Percentiles rank a stretch among this genome's conserved stretches.
Evolutionary conservation across 805 yeast species (phyloP).

Genomic region (Metschnikowia cubensis): DNA sequence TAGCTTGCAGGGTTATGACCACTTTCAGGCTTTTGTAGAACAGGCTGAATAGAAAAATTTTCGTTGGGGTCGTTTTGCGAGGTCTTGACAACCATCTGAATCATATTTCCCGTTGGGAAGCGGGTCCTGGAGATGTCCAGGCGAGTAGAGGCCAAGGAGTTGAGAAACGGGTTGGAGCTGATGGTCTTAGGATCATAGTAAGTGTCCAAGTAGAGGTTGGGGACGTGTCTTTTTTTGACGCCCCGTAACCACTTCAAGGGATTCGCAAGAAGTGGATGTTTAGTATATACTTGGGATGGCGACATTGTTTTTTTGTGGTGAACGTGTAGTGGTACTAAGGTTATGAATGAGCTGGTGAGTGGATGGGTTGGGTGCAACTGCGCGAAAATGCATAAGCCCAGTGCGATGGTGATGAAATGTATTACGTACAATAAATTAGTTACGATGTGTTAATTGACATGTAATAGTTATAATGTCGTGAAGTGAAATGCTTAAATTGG

Average conservation of each 20-base stretch:
- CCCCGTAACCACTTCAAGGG: constrained; percentile 27
- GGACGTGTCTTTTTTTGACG: constrained; percentile 20
- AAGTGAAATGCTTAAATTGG: neutral
- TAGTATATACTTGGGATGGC: constrained; percentile 7
- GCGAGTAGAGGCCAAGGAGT: constrained; percentile 22
- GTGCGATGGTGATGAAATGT: too few species aligned
- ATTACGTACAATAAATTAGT: too few species aligned
- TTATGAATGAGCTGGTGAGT: neutral
- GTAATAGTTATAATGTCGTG: too few species aligned
- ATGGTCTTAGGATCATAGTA: constrained; percentile 20
- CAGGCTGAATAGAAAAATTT: constrained; percentile 15
- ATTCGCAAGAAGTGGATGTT: constrained; percentile 30
- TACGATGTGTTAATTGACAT: too few species aligned
- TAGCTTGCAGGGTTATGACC: constrained; percentile 24
- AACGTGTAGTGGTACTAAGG: neutral
- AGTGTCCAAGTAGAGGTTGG: constrained; percentile 16
- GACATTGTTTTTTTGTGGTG: neutral
- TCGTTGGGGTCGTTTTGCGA: neutral
- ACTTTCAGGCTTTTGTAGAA: constrained; percentile 13
- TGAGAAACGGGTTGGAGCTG: constrained; percentile 27
- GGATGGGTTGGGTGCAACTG: neutral
- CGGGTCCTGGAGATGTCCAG: constrained; percentile 21
- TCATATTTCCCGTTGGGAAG: constrained; percentile 29
- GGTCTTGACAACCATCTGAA: constrained; percentile 17
- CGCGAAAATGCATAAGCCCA: neutral